A percentile compares a stretch with the other conserved stretches of the same genome.
Conservation (phyloP, 371 early-diverging fungal genomes). For the Neoconidiobolus thromboides region DNA sequence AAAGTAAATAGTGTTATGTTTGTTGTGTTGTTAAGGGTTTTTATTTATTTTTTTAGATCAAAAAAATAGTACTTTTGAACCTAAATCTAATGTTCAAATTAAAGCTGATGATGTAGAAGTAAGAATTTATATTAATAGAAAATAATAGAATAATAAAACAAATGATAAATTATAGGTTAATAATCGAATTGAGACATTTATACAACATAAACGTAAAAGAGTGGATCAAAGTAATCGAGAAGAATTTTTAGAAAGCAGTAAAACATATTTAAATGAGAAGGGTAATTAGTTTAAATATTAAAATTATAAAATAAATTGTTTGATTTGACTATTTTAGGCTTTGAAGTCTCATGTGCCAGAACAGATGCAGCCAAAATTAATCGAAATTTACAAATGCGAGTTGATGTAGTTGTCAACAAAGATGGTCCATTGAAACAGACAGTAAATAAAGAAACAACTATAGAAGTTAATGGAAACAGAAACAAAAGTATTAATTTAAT, state of each 20-base stretch:
- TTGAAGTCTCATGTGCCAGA: conserved; percentile 29
- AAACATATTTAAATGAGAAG: not conserved
- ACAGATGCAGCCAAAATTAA: conserved; percentile 52
- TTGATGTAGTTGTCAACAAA: conserved; percentile 51
- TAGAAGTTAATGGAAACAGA: too few relatives aligned
- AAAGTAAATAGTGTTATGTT: not conserved
- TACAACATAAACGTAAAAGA: not conserved
- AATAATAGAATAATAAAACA: not conserved
- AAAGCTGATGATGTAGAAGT: not conserved
- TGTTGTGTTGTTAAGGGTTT: too few relatives aligned
- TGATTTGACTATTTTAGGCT: not conserved
- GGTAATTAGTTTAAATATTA: not conserved
- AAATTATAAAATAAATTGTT: conserved; percentile 5
- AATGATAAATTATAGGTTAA: not conserved
- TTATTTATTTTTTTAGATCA: too few relatives aligned
- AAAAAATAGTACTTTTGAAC: not conserved
- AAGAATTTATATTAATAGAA: not conserved
- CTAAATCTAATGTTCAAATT: not conserved
- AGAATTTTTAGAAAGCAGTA: not conserved
- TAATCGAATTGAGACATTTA: not conserved
- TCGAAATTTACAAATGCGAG: conserved; percentile 61
- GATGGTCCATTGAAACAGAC: conserved; percentile 25
- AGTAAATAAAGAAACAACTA: not conserved
- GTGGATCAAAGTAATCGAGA: not conserved
- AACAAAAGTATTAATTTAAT: not conserved